Base-by-base conservation (phyloP, 2,329 filamentous ascomycete species). In the Colletotrichum melonis region DNA sequence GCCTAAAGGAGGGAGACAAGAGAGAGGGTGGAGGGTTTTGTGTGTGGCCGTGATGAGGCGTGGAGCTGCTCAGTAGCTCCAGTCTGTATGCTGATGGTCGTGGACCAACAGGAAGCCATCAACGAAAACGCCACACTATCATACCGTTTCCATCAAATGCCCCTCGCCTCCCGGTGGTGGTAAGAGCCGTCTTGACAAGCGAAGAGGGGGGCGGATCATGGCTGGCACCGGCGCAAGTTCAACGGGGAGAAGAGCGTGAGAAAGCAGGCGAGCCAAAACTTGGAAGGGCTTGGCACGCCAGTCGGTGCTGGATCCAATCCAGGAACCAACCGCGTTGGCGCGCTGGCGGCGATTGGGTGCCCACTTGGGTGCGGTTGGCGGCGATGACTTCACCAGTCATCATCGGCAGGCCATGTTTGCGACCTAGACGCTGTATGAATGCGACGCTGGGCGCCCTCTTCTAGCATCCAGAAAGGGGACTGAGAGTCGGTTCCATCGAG, bases 361-460 rank as follows among this genome's bases (percentile, higher is more conserved):
- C 63, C 46, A 63, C 58, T 54, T 58, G 46, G 24, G 11, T 55
- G 54, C 54, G 26, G 24, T 24, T 49, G 66, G 64, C 56, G n/a
- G 70, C 65, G 70, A 74, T 74, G 73, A 74, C 73, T 67, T 74
- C 73, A 74, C 73, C 30, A 38, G 28, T 73, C 73, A 74, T 74
- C 73, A 74, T 74, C 70, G 49, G 52, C 38, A 66, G 66, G 35
- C 55, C 70, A 71, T 35, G n/a, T 60, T 62, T 59, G 32, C 55
- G 5, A 70, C 52, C 59, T 32, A 22, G 66, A 26, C 42, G 59
- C 59, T 35, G 32, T 49, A 49, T 42, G 32, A 56, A 60, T 70
- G 67, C 59, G 28, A 65, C 59, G 58, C n/a, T 65, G 38, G 52
- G 26, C 35, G 55, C 22, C 30, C 12, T 14, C 19, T 46, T 32